Conservation (phyloP, 257 asterid genomes). For the Euphrasia confusa region DNA sequence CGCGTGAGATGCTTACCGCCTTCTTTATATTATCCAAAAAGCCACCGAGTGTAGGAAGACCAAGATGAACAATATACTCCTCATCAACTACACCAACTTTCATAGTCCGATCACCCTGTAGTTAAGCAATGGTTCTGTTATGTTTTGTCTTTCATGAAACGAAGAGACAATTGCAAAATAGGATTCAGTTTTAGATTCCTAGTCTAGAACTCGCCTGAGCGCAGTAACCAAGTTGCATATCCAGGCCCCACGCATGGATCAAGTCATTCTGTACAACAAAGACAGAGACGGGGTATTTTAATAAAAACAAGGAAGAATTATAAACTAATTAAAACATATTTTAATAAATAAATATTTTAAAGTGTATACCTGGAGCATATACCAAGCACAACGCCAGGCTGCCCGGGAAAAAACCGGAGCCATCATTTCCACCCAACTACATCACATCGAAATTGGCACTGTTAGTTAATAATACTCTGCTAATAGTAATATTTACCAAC, state of each 20-base stretch:
- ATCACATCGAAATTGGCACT: neutral
- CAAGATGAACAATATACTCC: constrained; percentile 73
- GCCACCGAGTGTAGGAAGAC: constrained; percentile 91
- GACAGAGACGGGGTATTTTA: neutral
- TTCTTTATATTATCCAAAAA: constrained; percentile 36
- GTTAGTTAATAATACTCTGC: neutral
- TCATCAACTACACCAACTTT: constrained; percentile 90
- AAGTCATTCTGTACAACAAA: constrained; percentile 61
- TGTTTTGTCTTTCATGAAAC: neutral
- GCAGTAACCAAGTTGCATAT: constrained; percentile 88
- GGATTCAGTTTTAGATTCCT: neutral
- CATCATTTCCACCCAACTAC: constrained; percentile 99
- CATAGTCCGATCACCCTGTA: constrained; percentile 70
- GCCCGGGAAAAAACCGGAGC: constrained; percentile 92
- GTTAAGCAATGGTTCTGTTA: constrained; percentile 9
- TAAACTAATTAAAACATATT: neutral
- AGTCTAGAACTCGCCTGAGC: constrained; percentile 61
- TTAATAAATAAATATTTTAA: too few species aligned
- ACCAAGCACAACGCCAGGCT: constrained; percentile 97
- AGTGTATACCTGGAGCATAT: constrained; percentile 70
- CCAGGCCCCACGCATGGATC: constrained; percentile 97
- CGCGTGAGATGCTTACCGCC: constrained; percentile 30
- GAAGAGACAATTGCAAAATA: constrained; percentile 7
- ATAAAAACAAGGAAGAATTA: neutral
- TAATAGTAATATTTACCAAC: neutral